Evolutionary conservation across 148 eudicot species (phyloP).

Genomic region (Nyssa sinensis): DNA sequence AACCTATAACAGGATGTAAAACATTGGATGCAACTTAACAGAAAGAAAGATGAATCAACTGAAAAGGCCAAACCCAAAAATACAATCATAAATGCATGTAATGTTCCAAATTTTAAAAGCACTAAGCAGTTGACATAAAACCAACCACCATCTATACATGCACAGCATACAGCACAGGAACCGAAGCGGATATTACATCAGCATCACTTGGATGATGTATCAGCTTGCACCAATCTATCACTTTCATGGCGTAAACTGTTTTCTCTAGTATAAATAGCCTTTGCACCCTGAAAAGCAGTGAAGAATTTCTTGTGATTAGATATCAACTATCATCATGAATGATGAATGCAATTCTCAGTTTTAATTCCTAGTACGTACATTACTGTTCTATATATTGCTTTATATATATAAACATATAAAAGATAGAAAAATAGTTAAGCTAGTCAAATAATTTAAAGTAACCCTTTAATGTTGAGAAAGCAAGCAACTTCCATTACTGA

Average conservation of each 20-base stretch:
- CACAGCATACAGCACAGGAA: conserved; percentile 10
- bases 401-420: background rate
- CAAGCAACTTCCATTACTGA: background rate
- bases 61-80: background rate
- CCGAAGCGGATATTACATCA: conserved; percentile 2
- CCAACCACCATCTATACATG: conserved; percentile 2
- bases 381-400: background rate
- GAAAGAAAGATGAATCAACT: too few species aligned
- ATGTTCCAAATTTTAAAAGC: background rate
- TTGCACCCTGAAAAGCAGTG: conserved; percentile 60
- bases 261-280: conserved; percentile 61
- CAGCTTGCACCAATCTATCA: conserved; percentile 17
- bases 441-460: background rate
- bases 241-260: conserved; percentile 66
- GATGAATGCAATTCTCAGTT: background rate
- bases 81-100: background rate
- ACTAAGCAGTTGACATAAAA: conserved; percentile 5
- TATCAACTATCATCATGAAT: background rate
- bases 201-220: conserved; percentile 38
- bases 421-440: background rate
- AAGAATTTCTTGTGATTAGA: background rate
- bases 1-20: too few species aligned
- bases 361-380: background rate
- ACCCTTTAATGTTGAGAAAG: background rate
- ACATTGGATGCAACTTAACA: too few species aligned